These are phyloP conservation scores for Cyberlindnera nakhonratchasimensis DNA, from an alignment of 805 yeast species.

Conservation along the genomic window DNA sequence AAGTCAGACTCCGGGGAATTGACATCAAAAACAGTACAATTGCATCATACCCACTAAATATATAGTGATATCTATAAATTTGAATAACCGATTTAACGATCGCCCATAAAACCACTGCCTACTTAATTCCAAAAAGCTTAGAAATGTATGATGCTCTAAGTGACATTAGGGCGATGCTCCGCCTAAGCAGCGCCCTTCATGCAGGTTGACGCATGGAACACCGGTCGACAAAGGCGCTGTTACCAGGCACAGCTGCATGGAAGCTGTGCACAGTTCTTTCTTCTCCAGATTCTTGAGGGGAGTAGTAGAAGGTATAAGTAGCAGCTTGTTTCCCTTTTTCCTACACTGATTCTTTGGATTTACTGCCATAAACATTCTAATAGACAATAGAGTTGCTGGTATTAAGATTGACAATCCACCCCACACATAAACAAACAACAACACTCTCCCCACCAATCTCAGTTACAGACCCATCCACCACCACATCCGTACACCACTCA, in stretches of 20 bases:
- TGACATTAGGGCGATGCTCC: not conserved
- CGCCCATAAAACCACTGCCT: too few species aligned
- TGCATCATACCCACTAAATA: not conserved
- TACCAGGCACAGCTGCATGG: slow-evolving; percentile 15
- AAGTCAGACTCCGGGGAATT: too few species aligned
- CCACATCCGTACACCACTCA: slow-evolving; percentile 2
- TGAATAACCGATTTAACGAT: too few species aligned
- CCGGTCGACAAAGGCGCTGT: slow-evolving; percentile 10
- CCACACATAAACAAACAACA: not conserved
- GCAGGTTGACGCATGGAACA: slow-evolving; percentile 11
- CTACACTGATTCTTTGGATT: too few species aligned
- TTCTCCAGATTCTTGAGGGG: slow-evolving; percentile 1
- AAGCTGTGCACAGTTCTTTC: slow-evolving; percentile 5
- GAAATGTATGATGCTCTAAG: not conserved
- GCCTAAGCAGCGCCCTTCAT: slow-evolving; percentile 1
- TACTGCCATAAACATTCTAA: too few species aligned
- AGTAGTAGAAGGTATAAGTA: slow-evolving; percentile 1
- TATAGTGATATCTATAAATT: too few species aligned
- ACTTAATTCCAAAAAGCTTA: too few species aligned
- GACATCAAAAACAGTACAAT: too few species aligned
- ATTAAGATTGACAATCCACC: too few species aligned
- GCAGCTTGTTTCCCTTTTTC: not conserved
- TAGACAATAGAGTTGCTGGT: too few species aligned
- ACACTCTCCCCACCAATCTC: not conserved
- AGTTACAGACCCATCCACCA: not conserved